Percentiles rank a stretch among this genome's conserved stretches.
phyloP scores from a whole-genome alignment of 139 green algal genomes.

The Eudorina sp. region DNA sequence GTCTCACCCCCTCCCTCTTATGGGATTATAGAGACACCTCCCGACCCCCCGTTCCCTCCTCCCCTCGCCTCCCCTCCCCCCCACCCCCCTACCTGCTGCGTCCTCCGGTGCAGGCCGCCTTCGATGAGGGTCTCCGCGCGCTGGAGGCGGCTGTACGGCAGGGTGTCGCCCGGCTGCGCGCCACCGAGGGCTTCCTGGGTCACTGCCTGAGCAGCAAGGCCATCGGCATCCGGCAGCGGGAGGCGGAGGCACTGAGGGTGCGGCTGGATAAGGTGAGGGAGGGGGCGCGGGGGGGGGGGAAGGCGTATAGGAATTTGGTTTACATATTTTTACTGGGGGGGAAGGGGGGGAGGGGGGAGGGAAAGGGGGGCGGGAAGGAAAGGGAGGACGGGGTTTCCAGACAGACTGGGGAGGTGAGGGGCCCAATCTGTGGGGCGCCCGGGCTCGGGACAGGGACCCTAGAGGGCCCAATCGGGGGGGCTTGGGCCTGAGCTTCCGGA shows the following conservation, averaged over 20 bases:
- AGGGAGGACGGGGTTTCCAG: too few relatives aligned
- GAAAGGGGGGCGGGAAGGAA: too few relatives aligned
- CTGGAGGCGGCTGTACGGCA: slow-evolving; percentile 47
- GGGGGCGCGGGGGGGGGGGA: not conserved
- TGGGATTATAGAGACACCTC: too few relatives aligned
- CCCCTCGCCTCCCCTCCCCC: not conserved
- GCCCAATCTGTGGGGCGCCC: too few relatives aligned
- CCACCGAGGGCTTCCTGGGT: slow-evolving; percentile 66
- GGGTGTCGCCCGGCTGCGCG: slow-evolving; percentile 48
- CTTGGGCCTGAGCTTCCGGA: too few relatives aligned
- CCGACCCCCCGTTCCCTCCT: not conserved
- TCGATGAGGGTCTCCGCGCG: slow-evolving; percentile 32
- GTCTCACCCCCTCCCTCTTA: not conserved
- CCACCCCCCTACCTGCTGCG: not conserved
- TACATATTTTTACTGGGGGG: too few relatives aligned
- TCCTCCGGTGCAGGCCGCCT: slow-evolving; percentile 37
- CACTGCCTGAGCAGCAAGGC: slow-evolving; percentile 62
- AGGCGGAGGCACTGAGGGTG: slow-evolving; percentile 66
- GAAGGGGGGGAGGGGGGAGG: too few relatives aligned
- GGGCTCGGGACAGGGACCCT: too few relatives aligned
- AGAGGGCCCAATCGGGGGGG: too few relatives aligned
- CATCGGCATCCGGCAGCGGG: slow-evolving; percentile 69
- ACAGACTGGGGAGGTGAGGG: too few relatives aligned
- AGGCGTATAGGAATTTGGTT: not conserved
- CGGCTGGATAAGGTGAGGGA: slow-evolving; percentile 44